Conservation (phyloP, 177 flowering plant genomes). For the Vitis hybrid region DNA sequence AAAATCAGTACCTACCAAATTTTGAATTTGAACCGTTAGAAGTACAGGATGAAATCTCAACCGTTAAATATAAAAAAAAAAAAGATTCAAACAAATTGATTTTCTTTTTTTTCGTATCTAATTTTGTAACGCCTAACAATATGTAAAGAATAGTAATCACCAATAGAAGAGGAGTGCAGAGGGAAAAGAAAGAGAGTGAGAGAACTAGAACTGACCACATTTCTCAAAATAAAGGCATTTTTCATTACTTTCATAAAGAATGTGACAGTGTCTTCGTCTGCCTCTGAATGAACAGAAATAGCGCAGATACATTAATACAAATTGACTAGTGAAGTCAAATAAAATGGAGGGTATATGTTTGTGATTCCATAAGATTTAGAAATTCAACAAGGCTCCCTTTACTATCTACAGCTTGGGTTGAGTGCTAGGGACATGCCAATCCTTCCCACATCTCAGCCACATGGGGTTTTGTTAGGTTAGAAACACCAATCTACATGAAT, state of each 20-base stretch:
- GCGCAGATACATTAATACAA: background rate
- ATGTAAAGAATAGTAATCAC: no score
- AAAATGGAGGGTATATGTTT: background rate
- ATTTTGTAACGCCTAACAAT: no score
- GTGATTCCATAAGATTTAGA: background rate
- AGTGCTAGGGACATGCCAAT: background rate
- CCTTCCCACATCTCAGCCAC: no score
- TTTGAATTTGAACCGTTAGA: no score
- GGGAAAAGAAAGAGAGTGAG: background rate
- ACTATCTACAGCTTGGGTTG: background rate
- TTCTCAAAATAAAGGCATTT: background rate
- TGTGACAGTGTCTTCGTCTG: background rate
- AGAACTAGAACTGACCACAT: background rate
- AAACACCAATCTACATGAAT: conserved; percentile 19
- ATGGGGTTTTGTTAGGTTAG: conserved; percentile 4
- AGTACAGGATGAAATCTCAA: no score
- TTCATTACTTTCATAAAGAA: conserved; percentile 5
- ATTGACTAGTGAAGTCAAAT: background rate
- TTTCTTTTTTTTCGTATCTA: no score
- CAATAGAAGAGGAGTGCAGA: conserved; percentile 2
- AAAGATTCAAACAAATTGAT: no score
- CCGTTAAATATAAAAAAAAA: no score
- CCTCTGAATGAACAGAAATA: background rate
- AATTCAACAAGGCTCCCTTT: background rate
- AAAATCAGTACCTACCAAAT: no score